phyloP scores from a whole-genome alignment of 768 basidiomycete species.

The Russula griseocarnosa region DNA sequence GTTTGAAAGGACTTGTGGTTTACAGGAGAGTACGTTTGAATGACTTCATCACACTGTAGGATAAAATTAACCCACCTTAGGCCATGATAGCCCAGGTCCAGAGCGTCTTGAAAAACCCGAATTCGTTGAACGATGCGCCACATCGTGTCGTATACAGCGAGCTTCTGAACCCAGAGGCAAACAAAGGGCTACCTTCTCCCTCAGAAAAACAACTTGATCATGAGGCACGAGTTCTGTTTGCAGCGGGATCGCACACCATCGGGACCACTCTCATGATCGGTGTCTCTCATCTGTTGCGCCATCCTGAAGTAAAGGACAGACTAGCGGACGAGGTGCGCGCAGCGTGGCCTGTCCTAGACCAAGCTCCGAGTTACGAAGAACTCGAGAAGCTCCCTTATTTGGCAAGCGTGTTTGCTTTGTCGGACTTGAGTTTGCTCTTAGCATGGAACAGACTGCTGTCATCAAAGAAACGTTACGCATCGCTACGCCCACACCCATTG shows the following conservation, averaged over 20 bases:
- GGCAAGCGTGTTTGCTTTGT: constrained; percentile 1
- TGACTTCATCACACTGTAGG: background rate
- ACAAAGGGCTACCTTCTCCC: constrained; percentile 7
- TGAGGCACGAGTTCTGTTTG: constrained; percentile 20
- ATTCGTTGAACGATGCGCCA: constrained; percentile 10
- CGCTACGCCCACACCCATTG: background rate
- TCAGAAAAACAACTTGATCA: constrained; percentile 4
- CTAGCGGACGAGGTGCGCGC: constrained; percentile 7
- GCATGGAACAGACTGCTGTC: constrained; percentile 14
- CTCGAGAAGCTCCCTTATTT: constrained; percentile 22
- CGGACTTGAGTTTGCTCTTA: background rate
- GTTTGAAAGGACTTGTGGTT: background rate
- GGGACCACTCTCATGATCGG: constrained; percentile 19
- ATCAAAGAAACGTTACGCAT: constrained; percentile 21
- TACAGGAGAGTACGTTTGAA: background rate
- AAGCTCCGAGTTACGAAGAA: constrained; percentile 14
- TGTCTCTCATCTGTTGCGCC: constrained; percentile 12
- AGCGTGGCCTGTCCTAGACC: constrained; percentile 14
- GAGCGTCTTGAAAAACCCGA: constrained; percentile 4
- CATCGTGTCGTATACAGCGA: constrained; percentile 22
- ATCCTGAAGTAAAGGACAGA: constrained; percentile 2
- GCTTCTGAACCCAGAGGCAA: constrained; percentile 13
- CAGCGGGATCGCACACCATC: constrained; percentile 22
- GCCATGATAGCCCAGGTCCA: constrained; percentile 6
- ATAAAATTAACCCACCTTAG: background rate